phyloP scores from a whole-genome alignment of 495 filamentous ascomycete genomes.

The Bacidia rubella region DNA sequence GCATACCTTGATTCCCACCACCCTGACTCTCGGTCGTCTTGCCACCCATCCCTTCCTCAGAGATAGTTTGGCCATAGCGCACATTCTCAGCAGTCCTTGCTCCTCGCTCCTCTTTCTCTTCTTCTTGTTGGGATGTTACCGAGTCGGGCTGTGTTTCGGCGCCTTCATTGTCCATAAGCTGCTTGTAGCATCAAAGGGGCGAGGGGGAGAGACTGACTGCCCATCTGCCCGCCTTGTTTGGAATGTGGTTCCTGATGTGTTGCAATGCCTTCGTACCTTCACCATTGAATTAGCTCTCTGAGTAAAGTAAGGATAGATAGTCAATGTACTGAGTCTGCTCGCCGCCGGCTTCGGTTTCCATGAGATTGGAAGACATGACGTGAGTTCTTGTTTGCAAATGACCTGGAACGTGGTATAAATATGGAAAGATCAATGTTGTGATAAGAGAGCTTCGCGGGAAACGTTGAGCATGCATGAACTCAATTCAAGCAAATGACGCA shows the following conservation, averaged over 20 bases:
- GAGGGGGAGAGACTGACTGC: slow-evolving; percentile 26
- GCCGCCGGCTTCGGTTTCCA: slow-evolving; percentile 50
- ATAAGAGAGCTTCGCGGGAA: no score
- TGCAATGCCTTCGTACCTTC: slow-evolving; percentile 48
- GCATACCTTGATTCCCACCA: slow-evolving; percentile 16
- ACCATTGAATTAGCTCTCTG: slow-evolving; percentile 1
- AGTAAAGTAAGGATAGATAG: neutral
- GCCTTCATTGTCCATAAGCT: neutral
- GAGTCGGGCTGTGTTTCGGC: slow-evolving; percentile 15
- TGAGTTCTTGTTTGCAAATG: neutral
- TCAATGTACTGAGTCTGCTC: slow-evolving; percentile 44
- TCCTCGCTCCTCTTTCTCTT: slow-evolving; percentile 22
- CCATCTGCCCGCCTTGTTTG: slow-evolving; percentile 47
- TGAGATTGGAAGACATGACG: slow-evolving; percentile 24
- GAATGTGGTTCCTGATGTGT: slow-evolving; percentile 33
- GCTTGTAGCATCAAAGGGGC: neutral
- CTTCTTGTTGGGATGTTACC: neutral
- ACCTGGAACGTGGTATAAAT: no score
- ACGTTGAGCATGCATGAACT: neutral
- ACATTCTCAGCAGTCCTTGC: slow-evolving; percentile 35
- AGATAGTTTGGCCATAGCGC: slow-evolving; percentile 34
- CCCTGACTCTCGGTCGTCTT: slow-evolving; percentile 22
- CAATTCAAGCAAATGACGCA: neutral
- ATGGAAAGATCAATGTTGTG: no score
- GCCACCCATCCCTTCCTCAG: slow-evolving; percentile 28